Percentiles rank a stretch among this genome's conserved stretches.
Evolutionary conservation across 257 asterid species (phyloP).

Genomic region (Ehretia macrophylla): DNA sequence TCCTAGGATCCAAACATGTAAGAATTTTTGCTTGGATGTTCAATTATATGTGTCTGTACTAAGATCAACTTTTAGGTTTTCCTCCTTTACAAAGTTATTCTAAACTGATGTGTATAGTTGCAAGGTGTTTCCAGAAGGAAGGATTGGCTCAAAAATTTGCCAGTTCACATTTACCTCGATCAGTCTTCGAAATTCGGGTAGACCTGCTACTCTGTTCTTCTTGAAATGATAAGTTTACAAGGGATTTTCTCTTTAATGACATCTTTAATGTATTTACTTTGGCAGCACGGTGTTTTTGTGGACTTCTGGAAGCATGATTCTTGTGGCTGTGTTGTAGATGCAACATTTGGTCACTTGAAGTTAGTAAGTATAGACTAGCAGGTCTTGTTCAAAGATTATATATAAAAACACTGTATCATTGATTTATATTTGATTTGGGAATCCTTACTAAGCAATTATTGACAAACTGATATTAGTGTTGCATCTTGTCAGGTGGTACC

Average conservation of each 20-base stretch:
- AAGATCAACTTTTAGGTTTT: not conserved
- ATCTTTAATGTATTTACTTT: conserved; percentile 17
- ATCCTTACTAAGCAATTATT: too few relatives aligned
- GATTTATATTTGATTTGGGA: too few relatives aligned
- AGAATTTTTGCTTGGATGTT: conserved; percentile 7
- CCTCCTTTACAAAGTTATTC: conserved; percentile 16
- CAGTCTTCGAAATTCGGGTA: conserved; percentile 58
- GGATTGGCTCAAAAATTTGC: conserved; percentile 80
- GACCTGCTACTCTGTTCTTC: conserved; percentile 10
- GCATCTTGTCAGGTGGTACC: conserved; percentile 60
- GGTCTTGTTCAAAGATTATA: not conserved
- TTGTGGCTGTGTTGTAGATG: conserved; percentile 37
- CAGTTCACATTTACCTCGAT: conserved; percentile 40
- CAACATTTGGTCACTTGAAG: conserved; percentile 43
- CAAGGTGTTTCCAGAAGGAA: conserved; percentile 78
- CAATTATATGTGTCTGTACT: not conserved
- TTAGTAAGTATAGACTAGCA: conserved; percentile 46
- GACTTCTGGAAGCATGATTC: conserved; percentile 74
- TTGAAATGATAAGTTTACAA: conserved; percentile 2
- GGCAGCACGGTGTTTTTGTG: conserved; percentile 61
- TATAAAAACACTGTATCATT: too few relatives aligned
- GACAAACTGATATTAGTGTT: too few relatives aligned
- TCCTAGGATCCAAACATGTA: conserved; percentile 83
- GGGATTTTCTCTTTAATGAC: conserved; percentile 6
- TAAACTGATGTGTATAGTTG: conserved; percentile 40